Evolutionary conservation across 1,284 basidiomycete genomes (phyloP), one percentile per base, ranked within the genome.

Genomic region (Somion occarium): DNA sequence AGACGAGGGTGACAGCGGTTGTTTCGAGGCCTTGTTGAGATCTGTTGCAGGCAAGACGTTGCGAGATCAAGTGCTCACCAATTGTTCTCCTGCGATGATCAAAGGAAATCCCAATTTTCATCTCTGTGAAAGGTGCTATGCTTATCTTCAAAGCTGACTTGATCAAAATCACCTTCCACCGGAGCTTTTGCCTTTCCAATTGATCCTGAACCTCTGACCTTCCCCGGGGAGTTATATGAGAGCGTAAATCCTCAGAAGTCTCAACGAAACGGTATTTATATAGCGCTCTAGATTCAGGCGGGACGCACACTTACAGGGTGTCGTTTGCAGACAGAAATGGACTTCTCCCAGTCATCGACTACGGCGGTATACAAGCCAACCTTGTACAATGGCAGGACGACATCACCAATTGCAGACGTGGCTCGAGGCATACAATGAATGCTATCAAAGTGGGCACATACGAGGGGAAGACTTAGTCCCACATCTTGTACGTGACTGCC

Each of bases 381-480:
- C 41, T 53, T 9, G 34, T 43, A 13, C 52, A 53, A 34, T 53
- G 52, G 52, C 52, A 53, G 37, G 44, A 26, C 26, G 38, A 39
- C 27, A 46, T 53, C 19, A 20, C 43, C 12, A 24, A 43, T 27
- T 41, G 26, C 26, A 44, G 52, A 38, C 34, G 38, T 3, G 52
- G 52, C 3, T 18, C 44, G 15, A 50, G 43, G 23, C 38, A 53
- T 18, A 7, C 50, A 9, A 39, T 38, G 15, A 13, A 13, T 7
- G 49, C 49, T 23, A 44, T 53, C 11, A 12, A 41, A 18, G 45
- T 37, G 22, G 52, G 52, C 13, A n/a, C n/a, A 37, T 53, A 12
- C 42, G 49, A 44, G 49, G 52, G 20, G 24, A 38, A 48, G 45
- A 50, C 20, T 30, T 53, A 1, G 19, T 53, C 15, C 48, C 52